Conservation (phyloP, 2,329 filamentous ascomycete genomes). For the Pseudopithomyces maydicus region DNA sequence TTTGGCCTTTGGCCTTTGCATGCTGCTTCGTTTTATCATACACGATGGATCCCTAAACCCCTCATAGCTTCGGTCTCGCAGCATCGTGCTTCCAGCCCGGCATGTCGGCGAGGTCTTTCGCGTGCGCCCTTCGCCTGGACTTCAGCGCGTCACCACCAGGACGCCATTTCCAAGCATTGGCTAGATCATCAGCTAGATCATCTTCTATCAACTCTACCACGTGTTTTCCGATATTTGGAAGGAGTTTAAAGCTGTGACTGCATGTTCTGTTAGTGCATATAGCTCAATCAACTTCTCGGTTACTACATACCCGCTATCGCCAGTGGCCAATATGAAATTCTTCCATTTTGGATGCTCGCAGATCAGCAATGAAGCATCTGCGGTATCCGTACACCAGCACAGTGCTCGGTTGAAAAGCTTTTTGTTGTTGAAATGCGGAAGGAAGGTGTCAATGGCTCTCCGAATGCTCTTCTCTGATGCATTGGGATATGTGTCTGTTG, state of each 20-base stretch:
- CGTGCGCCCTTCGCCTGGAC: slow-evolving; percentile 47
- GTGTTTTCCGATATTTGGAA: slow-evolving; percentile 55
- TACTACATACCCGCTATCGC: slow-evolving; percentile 51
- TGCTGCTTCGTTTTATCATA: not conserved
- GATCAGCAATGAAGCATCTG: slow-evolving; percentile 67
- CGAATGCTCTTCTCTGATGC: slow-evolving; percentile 49
- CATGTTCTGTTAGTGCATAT: slow-evolving; percentile 3
- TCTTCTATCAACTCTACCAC: slow-evolving; percentile 54
- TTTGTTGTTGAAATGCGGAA: slow-evolving; percentile 49
- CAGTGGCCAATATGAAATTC: slow-evolving; percentile 54
- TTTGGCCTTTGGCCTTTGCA: not conserved
- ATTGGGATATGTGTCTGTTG: slow-evolving; percentile 51
- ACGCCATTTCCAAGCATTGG: slow-evolving; percentile 53
- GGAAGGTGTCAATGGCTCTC: slow-evolving; percentile 47
- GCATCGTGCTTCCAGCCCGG: slow-evolving; percentile 48
- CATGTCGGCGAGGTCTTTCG: slow-evolving; percentile 54
- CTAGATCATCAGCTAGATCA: slow-evolving; percentile 45
- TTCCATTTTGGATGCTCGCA: slow-evolving; percentile 57
- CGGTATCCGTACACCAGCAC: slow-evolving; percentile 67
- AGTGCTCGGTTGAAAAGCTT: slow-evolving; percentile 51
- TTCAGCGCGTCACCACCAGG: slow-evolving; percentile 53
- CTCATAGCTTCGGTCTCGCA: not conserved
- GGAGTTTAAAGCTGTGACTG: slow-evolving; percentile 54
- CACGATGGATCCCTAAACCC: not conserved
- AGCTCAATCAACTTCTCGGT: not conserved